These are phyloP conservation scores for Trametes cubensis DNA, from an alignment of 768 basidiomycete genomes.

Conservation along the genomic window DNA sequence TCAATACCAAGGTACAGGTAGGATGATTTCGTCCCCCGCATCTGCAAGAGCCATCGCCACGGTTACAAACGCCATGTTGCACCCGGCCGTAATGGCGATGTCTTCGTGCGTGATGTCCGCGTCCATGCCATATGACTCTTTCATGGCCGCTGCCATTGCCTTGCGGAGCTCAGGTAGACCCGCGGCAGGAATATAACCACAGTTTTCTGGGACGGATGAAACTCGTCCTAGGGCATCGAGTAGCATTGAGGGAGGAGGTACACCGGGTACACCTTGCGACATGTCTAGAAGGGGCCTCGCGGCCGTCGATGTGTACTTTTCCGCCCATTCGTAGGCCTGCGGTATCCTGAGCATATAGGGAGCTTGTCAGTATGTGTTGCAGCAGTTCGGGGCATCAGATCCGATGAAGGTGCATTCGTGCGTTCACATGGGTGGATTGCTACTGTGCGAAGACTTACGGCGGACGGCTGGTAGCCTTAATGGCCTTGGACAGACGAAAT, in stretches of 20 bases:
- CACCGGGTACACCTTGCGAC: slow-evolving; percentile 76
- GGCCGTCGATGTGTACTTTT: slow-evolving; percentile 44
- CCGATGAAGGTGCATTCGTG: neutral
- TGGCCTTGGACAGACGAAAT: slow-evolving; percentile 26
- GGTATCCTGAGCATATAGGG: slow-evolving; percentile 48
- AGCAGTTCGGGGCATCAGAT: neutral
- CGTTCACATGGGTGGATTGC: neutral
- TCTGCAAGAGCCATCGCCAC: slow-evolving; percentile 66
- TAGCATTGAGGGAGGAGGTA: slow-evolving; percentile 52
- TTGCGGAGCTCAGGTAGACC: slow-evolving; percentile 58
- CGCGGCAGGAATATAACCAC: slow-evolving; percentile 60
- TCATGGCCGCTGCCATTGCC: slow-evolving; percentile 65
- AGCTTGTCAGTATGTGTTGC: no score
- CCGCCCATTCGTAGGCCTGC: slow-evolving; percentile 59
- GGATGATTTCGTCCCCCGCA: slow-evolving; percentile 68
- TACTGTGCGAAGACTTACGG: slow-evolving; percentile 20
- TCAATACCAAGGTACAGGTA: slow-evolving; percentile 71
- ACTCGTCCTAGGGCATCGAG: slow-evolving; percentile 51
- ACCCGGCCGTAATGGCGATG: slow-evolving; percentile 70
- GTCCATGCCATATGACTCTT: slow-evolving; percentile 51
- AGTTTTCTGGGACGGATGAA: slow-evolving; percentile 45
- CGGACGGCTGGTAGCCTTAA: slow-evolving; percentile 27
- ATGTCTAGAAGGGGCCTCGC: slow-evolving; percentile 63
- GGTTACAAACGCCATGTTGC: slow-evolving; percentile 72
- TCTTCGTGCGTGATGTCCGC: slow-evolving; percentile 56